Conservation (phyloP, 164 flowering plant genomes). For the Houttuynia cordata region DNA sequence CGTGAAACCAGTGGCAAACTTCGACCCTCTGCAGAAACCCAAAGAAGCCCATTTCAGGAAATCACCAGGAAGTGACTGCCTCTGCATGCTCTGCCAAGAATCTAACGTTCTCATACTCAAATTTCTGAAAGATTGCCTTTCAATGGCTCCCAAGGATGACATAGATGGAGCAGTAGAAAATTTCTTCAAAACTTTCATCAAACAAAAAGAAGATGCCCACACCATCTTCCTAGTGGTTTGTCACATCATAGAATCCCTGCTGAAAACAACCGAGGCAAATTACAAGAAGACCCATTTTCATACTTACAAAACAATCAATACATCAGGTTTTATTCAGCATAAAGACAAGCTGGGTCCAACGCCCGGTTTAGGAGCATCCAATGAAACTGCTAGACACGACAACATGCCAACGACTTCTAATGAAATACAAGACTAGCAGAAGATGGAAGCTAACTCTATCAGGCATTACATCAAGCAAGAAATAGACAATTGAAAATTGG, state of each 20-base stretch:
- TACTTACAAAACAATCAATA: too few species aligned
- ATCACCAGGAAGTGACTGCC: conserved; percentile 28
- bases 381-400: too few species aligned
- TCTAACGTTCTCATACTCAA: not conserved
- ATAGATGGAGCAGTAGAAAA: not conserved
- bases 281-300: too few species aligned
- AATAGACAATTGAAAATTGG: not conserved
- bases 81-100: not conserved
- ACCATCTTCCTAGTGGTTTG: not conserved
- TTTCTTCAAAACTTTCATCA: not conserved
- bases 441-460: not conserved
- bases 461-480: not conserved
- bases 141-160: not conserved
- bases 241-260: not conserved
- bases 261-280: not conserved
- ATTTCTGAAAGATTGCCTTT: not conserved
- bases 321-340: too few species aligned
- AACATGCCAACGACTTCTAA: too few species aligned
- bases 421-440: not conserved
- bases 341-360: too few species aligned
- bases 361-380: too few species aligned
- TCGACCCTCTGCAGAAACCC: conserved; percentile 42
- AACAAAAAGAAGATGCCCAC: not conserved
- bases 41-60: conserved; percentile 52
- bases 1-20: conserved; percentile 66